phyloP scores from a whole-genome alignment of 2,329 filamentous ascomycete genomes.

The Fusarium paranaense region DNA sequence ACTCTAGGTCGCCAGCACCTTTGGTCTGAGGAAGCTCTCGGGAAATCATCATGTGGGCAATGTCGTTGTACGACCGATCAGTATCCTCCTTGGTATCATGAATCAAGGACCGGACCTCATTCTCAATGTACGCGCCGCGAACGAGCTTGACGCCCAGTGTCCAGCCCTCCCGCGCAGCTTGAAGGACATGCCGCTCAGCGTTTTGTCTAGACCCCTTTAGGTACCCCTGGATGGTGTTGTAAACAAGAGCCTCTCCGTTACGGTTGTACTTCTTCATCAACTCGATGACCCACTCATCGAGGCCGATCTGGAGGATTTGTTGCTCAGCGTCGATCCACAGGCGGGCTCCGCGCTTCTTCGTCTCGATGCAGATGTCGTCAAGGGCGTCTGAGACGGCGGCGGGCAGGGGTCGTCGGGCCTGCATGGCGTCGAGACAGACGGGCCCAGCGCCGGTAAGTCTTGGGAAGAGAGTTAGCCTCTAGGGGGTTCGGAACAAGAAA shows the following conservation, averaged over 20 bases:
- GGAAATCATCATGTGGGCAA: slow-evolving; percentile 58
- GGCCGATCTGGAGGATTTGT: slow-evolving; percentile 54
- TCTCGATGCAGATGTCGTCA: slow-evolving; percentile 50
- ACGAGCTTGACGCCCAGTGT: slow-evolving; percentile 67
- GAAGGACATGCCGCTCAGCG: slow-evolving; percentile 58
- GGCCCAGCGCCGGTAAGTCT: slow-evolving; percentile 56
- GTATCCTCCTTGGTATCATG: slow-evolving; percentile 64
- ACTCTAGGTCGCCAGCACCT: slow-evolving; percentile 32
- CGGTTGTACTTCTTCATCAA: slow-evolving; percentile 53
- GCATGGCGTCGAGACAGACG: slow-evolving; percentile 51
- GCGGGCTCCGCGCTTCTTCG: slow-evolving; percentile 50
- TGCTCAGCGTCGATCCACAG: slow-evolving; percentile 59
- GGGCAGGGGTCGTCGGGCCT: slow-evolving; percentile 47
- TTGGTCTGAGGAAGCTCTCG: slow-evolving; percentile 39
- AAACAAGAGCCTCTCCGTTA: slow-evolving; percentile 47
- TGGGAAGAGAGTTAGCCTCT: background rate
- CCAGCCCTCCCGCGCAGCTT: slow-evolving; percentile 59
- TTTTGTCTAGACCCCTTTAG: slow-evolving; percentile 58
- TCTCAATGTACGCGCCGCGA: slow-evolving; percentile 64
- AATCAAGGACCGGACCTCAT: slow-evolving; percentile 60
- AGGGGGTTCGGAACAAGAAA: background rate
- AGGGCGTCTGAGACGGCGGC: slow-evolving; percentile 54
- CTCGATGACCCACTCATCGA: slow-evolving; percentile 45
- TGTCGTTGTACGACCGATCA: slow-evolving; percentile 61
- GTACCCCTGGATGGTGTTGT: slow-evolving; percentile 68